These are phyloP conservation scores for Nitzschia sp. DNA, from an alignment of 108 stramenopile species.

Conservation along the genomic window DNA sequence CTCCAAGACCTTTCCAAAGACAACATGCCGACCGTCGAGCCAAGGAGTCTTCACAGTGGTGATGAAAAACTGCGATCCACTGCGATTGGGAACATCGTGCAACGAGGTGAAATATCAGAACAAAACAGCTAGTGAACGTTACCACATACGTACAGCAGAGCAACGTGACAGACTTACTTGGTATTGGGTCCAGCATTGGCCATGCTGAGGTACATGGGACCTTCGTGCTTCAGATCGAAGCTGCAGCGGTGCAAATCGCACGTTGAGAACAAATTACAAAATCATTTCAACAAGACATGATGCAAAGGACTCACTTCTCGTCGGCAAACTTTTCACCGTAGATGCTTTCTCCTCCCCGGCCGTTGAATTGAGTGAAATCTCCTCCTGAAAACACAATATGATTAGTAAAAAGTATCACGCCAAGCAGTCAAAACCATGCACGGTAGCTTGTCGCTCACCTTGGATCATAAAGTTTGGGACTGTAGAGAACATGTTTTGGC, in stretches of 20 bases:
- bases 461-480: constrained; percentile 86
- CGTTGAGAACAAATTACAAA: background rate
- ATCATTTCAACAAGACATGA: background rate
- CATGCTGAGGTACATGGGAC: constrained; percentile 90
- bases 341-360: constrained; percentile 39
- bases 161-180: background rate
- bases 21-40: constrained; percentile 90
- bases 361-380: constrained; percentile 78
- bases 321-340: constrained; percentile 90
- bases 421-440: too few species aligned
- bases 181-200: constrained; percentile 94
- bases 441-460: too few species aligned
- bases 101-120: background rate
- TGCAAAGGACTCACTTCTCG: constrained; percentile 64
- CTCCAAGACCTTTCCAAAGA: constrained; percentile 97
- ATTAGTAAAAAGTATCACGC: too few species aligned
- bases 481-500: background rate
- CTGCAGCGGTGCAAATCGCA: background rate
- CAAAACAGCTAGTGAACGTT: background rate
- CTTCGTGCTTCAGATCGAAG: constrained; percentile 77
- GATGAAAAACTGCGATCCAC: constrained; percentile 97
- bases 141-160: too few species aligned
- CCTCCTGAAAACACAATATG: constrained; percentile 14
- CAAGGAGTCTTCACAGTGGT: constrained; percentile 96
- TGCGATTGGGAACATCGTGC: constrained; percentile 59